Evolutionary conservation across 495 filamentous ascomycete species (phyloP), one percentile per base, ranked within the genome.

Genomic region (Melanomma pulvis-pyrius): DNA sequence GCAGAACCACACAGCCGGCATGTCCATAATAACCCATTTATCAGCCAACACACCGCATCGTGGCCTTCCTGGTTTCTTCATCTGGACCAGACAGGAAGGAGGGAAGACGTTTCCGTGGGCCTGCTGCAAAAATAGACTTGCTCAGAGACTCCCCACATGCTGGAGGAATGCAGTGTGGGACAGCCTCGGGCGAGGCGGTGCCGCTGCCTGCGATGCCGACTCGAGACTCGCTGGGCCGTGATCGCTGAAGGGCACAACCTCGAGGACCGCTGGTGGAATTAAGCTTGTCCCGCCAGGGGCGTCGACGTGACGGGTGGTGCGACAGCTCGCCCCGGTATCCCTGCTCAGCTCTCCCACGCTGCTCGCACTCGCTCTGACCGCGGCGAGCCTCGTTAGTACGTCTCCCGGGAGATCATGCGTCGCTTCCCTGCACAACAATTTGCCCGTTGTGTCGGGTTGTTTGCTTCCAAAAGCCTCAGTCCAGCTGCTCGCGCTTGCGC

Each of bases 321-420:
- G 39, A 36, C 61, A 50, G 62, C 39, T 57, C 24, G 44, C 61
- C 54, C 55, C 58, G 61, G 47, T 61, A 64, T 55, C 68, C 58
- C 47, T 71, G 60, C 61, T 60, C 48, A 59, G 52, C 58, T 17
- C 63, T 61, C 61, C 34, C 59, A 63, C 51, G 49, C 34, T 50
- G 7, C 48, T 50, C 25, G 48, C 21, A 50, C 9, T 44, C 56
- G 62, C 61, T 51, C 34, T 61, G 63, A 53, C 68, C 61, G 51
- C 41, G 53, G 49, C 65, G 48, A 58, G 41, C 51, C 52, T 59
- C 34, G 60, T 48, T 55, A 21, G 51, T 51, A 28, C 66, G 65
- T 69, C 64, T 71, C 63, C 68, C 68, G 68, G 68, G 56, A 71
- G 68, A 71, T 71, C 68, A 71, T 71, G 68, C 68, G 52, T 50